Base-by-base conservation (phyloP, 257 asterid species). In the Mitragyna speciosa region DNA sequence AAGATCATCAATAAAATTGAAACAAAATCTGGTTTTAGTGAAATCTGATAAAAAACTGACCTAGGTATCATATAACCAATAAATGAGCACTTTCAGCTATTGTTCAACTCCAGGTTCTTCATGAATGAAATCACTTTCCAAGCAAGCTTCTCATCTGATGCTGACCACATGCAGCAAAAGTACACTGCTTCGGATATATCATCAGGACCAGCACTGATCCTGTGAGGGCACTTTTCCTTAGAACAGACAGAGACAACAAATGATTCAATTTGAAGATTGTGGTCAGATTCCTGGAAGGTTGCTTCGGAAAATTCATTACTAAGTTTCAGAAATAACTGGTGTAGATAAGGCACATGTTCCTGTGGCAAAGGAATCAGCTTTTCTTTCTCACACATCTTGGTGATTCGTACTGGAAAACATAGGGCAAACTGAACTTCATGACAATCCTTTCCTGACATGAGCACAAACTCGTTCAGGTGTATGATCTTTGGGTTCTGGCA, bases 101-200 rank as follows among this genome's bases (percentile, higher is more conserved):
- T 78, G 52, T 10, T 77, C 54, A 82, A 72, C 72, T 72, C 72
- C 76, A 86, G 61, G 58, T 78, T 80, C 86, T 88, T 84, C 77
- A 92, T 82, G 58, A 54, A 24, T 49, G 90, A 85, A 77, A 89
- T 78, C 75, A 87, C 79, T 76, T 80, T 88, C 93, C 94, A 87
- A 82, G 89, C 96, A 80, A 89, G 75, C 61, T 88, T 87, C 78
- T 90, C 89, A 48, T 91, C 97, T n/a, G 70, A 81, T 66, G 64
- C 66, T 10, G 88, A 86, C 95, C 97, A 93, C 59, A 58, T 66
- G 87, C 94, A 91, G 77, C 95, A 90, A 59, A 89, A 86, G 79
- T 83, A 79, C 16, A 81, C 67, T 1, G 82, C 41, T 33, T 84
- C 81, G 45, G 78, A 20, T 49, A 5, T 51, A 58, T 48, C 36